A percentile compares a stretch with the other conserved stretches of the same genome.
These are phyloP conservation scores for Penicillium sclerotigenum DNA, from an alignment of 2,329 filamentous ascomycete genomes.

Conservation along the genomic window DNA sequence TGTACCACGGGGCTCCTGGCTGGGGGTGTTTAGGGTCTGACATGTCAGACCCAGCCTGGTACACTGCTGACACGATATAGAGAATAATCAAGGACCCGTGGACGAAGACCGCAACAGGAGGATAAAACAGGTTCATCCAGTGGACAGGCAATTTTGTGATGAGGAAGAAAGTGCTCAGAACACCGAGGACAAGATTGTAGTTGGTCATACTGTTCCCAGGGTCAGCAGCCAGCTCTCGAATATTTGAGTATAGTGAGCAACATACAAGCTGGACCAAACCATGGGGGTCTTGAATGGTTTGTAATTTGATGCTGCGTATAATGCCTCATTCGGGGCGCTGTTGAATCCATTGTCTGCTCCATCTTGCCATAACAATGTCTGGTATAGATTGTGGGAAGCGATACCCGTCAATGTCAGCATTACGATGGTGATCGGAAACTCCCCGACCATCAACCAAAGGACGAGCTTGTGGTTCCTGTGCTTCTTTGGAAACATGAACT, in stretches of 20 bases:
- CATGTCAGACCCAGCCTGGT: slow-evolving; percentile 57
- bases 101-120: slow-evolving; percentile 53
- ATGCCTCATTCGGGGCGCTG: slow-evolving; percentile 53
- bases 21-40: slow-evolving; percentile 55
- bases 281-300: slow-evolving; percentile 51
- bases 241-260: not conserved
- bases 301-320: slow-evolving; percentile 61
- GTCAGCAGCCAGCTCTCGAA: not conserved
- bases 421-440: slow-evolving; percentile 57
- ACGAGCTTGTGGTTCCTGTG: slow-evolving; percentile 55
- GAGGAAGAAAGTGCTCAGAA: slow-evolving; percentile 60
- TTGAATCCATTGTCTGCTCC: slow-evolving; percentile 62
- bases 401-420: slow-evolving; percentile 60
- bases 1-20: slow-evolving; percentile 60
- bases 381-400: slow-evolving; percentile 59
- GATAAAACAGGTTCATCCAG: slow-evolving; percentile 56
- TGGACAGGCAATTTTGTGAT: slow-evolving; percentile 58
- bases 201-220: slow-evolving; percentile 51
- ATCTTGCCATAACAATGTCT: slow-evolving; percentile 60
- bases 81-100: slow-evolving; percentile 52
- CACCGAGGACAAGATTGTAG: slow-evolving; percentile 60
- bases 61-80: slow-evolving; percentile 55
- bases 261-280: slow-evolving; percentile 61
- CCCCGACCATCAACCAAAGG: slow-evolving; percentile 52
- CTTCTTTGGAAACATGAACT: slow-evolving; percentile 48